These are phyloP conservation scores for Clausena lansium DNA, from an alignment of 345 rosid genomes.

Conservation along the genomic window DNA sequence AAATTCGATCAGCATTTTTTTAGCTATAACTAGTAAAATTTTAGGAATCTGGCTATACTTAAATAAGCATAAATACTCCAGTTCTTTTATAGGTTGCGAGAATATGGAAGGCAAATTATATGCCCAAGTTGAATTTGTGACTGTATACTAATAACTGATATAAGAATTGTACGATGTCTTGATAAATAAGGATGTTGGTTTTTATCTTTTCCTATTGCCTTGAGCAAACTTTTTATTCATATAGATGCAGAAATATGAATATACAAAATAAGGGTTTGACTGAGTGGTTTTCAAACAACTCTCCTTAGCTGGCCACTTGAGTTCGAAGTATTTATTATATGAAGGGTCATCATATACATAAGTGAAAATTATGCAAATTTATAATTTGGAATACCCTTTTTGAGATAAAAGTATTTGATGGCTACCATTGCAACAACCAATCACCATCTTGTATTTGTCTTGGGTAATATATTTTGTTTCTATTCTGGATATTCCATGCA, in stretches of 20 bases:
- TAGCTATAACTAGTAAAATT: background rate
- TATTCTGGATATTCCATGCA: background rate
- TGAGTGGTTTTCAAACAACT: too few relatives aligned
- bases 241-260: background rate
- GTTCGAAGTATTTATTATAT: too few relatives aligned
- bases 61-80: conserved; percentile 7
- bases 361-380: too few relatives aligned
- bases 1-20: conserved; percentile 16
- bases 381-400: too few relatives aligned
- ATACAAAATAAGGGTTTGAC: background rate
- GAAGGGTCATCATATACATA: too few relatives aligned
- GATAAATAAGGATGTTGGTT: background rate
- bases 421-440: too few relatives aligned
- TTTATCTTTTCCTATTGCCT: background rate
- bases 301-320: too few relatives aligned
- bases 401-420: too few relatives aligned
- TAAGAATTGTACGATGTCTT: background rate
- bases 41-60: background rate
- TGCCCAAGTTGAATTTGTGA: background rate
- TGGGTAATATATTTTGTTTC: too few relatives aligned
- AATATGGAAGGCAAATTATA: background rate
- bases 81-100: background rate
- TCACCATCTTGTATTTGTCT: too few relatives aligned
- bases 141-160: conserved; percentile 5
- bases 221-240: background rate